Conservation (phyloP, 2,329 filamentous ascomycete genomes). For the Pseudogymnoascus destructans region DNA sequence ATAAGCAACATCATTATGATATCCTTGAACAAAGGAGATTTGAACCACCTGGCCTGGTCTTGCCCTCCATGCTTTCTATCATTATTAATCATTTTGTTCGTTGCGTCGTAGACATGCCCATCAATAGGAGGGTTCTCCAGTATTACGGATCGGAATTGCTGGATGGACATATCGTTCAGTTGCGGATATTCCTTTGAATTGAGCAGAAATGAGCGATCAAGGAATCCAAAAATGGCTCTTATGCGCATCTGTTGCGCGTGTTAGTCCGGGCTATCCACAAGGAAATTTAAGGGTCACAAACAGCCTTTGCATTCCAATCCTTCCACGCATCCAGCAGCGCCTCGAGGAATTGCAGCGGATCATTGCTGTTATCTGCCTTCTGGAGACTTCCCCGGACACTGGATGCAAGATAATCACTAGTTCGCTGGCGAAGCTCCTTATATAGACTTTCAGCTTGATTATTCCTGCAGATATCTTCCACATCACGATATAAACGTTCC, state of each 20-base stretch:
- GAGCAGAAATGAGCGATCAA: constrained; percentile 80
- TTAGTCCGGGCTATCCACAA: constrained; percentile 12
- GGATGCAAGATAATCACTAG: constrained; percentile 10
- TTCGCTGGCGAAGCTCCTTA: constrained; percentile 36
- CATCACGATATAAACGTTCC: constrained; percentile 77
- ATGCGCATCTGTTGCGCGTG: constrained; percentile 48
- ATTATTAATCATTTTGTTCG: constrained; percentile 49
- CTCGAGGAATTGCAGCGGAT: neutral
- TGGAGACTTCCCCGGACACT: neutral
- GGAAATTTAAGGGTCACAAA: neutral
- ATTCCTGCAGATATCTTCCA: constrained; percentile 81
- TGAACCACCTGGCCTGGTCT: constrained; percentile 39
- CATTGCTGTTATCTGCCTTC: neutral
- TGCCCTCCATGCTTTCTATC: constrained; percentile 40
- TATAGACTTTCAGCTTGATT: constrained; percentile 58
- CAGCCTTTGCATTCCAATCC: constrained; percentile 8
- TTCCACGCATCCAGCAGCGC: neutral
- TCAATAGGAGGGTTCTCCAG: constrained; percentile 25
- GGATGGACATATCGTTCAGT: constrained; percentile 69
- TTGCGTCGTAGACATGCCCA: constrained; percentile 25
- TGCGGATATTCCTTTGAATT: constrained; percentile 55
- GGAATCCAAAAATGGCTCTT: constrained; percentile 81
- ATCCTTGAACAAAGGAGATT: constrained; percentile 54
- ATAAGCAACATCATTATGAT: constrained; percentile 73
- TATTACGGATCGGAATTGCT: constrained; percentile 54